These are phyloP conservation scores for Xylaria venustula DNA, from an alignment of 495 filamentous ascomycete genomes.

Conservation along the genomic window DNA sequence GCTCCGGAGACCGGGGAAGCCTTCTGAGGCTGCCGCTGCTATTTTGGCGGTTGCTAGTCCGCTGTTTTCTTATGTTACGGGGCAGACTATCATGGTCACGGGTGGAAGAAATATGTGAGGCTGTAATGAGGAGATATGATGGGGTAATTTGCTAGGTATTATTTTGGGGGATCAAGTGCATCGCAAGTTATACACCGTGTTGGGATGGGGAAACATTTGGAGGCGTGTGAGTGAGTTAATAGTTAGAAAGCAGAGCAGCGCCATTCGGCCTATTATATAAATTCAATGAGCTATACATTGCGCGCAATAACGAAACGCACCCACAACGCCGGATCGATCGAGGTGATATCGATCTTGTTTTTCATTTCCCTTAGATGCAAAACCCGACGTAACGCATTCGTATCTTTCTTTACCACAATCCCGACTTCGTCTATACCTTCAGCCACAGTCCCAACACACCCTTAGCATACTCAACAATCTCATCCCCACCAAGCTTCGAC, in stretches of 20 bases:
- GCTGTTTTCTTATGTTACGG: slow-evolving; percentile 75
- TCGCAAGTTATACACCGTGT: too few relatives aligned
- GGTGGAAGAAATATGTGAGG: slow-evolving; percentile 77
- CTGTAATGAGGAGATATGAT: neutral
- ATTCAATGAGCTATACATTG: slow-evolving; percentile 8
- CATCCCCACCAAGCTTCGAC: slow-evolving; percentile 88
- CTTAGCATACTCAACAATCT: slow-evolving; percentile 98
- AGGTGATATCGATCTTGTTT: slow-evolving; percentile 3
- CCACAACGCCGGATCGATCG: slow-evolving; percentile 19
- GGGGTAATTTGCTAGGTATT: neutral
- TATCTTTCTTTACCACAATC: neutral
- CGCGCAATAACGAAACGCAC: slow-evolving; percentile 8
- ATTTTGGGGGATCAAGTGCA: too few relatives aligned
- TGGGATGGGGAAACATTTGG: too few relatives aligned
- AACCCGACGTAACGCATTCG: slow-evolving; percentile 8
- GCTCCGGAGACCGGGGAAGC: slow-evolving; percentile 67
- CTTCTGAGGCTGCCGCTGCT: slow-evolving; percentile 76
- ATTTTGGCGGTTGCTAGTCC: slow-evolving; percentile 79
- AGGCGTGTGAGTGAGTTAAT: too few relatives aligned
- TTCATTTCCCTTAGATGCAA: slow-evolving; percentile 9
- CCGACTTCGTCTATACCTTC: slow-evolving; percentile 58
- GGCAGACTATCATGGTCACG: slow-evolving; percentile 82
- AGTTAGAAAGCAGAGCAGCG: slow-evolving; percentile 2
- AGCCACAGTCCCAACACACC: slow-evolving; percentile 87
- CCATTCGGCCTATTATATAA: slow-evolving; percentile 5